Percentiles rank a stretch among this genome's conserved stretches.
Evolutionary conservation across 2,329 filamentous ascomycete species (phyloP).

Genomic region (Scytalidium lignicola): DNA sequence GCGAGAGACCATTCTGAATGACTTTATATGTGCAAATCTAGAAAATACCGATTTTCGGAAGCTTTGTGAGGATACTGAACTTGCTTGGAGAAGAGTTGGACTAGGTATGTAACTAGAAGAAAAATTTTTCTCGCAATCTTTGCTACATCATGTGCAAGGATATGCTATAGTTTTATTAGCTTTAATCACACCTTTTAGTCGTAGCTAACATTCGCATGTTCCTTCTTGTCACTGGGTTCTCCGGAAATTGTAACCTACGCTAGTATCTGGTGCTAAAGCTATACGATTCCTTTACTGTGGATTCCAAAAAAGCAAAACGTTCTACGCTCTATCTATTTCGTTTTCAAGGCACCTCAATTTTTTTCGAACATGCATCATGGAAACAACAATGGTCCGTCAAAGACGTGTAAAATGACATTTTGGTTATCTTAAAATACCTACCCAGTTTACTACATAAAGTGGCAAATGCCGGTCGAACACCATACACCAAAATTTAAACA

Average conservation of each 20-base stretch:
- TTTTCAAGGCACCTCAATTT: no score
- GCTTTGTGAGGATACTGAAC: conserved; percentile 44
- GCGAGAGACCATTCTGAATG: conserved; percentile 37
- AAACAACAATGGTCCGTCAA: no score
- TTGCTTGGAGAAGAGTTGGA: conserved; percentile 42
- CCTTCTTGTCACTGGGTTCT: background rate
- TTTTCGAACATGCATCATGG: no score
- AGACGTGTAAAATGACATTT: no score
- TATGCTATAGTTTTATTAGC: background rate
- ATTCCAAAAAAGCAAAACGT: no score
- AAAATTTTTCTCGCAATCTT: background rate
- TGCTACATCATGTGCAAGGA: background rate
- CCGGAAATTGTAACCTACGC: no score
- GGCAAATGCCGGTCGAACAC: background rate
- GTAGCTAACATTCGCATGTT: background rate
- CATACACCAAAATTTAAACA: background rate
- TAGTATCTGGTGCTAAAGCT: no score
- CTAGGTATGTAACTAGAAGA: conserved; percentile 28
- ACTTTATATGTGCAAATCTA: conserved; percentile 45
- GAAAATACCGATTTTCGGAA: conserved; percentile 43
- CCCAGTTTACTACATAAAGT: no score
- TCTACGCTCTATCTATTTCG: no score
- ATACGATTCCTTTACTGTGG: no score
- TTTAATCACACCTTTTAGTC: background rate
- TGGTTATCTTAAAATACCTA: no score